Evolutionary conservation across 2,329 filamentous ascomycete genomes (phyloP).

Genomic region (Tolypocladium tropicale): DNA sequence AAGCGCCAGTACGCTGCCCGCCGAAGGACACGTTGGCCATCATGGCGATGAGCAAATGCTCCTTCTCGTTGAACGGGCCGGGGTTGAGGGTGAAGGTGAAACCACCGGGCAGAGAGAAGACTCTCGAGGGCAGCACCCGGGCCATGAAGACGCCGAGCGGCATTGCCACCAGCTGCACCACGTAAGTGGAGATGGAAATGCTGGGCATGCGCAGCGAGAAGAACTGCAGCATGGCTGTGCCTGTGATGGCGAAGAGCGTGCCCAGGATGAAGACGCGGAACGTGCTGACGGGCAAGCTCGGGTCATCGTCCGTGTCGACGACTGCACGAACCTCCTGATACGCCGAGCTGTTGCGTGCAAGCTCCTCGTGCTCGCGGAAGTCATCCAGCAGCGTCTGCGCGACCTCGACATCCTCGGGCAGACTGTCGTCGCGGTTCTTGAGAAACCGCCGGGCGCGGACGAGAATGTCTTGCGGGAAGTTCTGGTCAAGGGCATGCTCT

Average conservation of each 20-base stretch:
- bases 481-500: slow-evolving; percentile 34
- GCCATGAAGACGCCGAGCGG: slow-evolving; percentile 26
- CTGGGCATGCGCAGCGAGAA: slow-evolving; percentile 30
- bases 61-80: slow-evolving; percentile 41
- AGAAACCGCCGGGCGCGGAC: slow-evolving; percentile 30
- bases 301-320: slow-evolving; percentile 31
- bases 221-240: slow-evolving; percentile 19
- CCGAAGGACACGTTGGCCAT: slow-evolving; percentile 42
- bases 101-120: not conserved
- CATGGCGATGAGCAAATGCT: slow-evolving; percentile 43
- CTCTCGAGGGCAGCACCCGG: slow-evolving; percentile 6
- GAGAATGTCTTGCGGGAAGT: slow-evolving; percentile 32
- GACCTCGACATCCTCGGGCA: slow-evolving; percentile 6
- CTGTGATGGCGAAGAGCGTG: slow-evolving; percentile 20
- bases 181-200: slow-evolving; percentile 27
- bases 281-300: slow-evolving; percentile 27
- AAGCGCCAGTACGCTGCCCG: slow-evolving; percentile 21
- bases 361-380: slow-evolving; percentile 10
- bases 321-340: slow-evolving; percentile 34
- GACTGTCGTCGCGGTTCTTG: slow-evolving; percentile 4
- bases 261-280: slow-evolving; percentile 29
- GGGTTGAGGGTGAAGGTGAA: slow-evolving; percentile 30
- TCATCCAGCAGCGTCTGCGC: slow-evolving; percentile 9
- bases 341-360: slow-evolving; percentile 23
- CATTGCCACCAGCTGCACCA: slow-evolving; percentile 29